Evolutionary conservation across 164 flowering plant genomes (phyloP).

Genomic region (Vitis riparia): DNA sequence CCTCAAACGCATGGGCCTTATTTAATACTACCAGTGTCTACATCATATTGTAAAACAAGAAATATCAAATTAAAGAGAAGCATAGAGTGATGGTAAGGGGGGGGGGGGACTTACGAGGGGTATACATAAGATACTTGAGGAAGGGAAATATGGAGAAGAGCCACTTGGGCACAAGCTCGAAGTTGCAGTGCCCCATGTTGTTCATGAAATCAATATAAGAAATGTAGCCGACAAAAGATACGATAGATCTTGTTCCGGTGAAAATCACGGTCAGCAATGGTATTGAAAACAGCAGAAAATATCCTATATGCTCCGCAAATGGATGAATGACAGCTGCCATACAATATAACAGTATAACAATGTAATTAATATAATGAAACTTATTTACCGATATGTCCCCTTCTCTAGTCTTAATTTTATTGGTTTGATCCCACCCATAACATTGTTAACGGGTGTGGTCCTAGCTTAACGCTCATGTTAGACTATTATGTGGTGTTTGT

Average conservation of each 20-base stretch:
- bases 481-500: too few species aligned
- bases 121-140: constrained; percentile 6
- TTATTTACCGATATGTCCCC: too few species aligned
- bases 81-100: background rate
- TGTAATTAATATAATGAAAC: background rate
- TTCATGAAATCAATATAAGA: constrained; percentile 28
- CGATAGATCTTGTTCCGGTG: constrained; percentile 15
- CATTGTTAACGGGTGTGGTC: too few species aligned
- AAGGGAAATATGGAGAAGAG: constrained; percentile 18
- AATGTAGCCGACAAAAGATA: constrained; percentile 19
- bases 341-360: background rate
- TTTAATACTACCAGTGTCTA: too few species aligned
- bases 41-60: too few species aligned
- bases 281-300: constrained; percentile 27
- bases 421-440: too few species aligned
- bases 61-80: background rate
- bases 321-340: constrained; percentile 24
- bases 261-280: constrained; percentile 16
- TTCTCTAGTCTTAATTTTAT: too few species aligned
- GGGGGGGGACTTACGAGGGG: constrained; percentile 18
- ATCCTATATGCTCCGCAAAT: constrained; percentile 36
- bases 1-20: too few species aligned
- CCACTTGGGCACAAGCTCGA: constrained; percentile 31
- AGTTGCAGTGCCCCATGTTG: constrained; percentile 44
- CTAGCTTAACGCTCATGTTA: too few species aligned